These are phyloP conservation scores for Sporormia fimetaria DNA, from an alignment of 495 filamentous ascomycete species.

Conservation along the genomic window DNA sequence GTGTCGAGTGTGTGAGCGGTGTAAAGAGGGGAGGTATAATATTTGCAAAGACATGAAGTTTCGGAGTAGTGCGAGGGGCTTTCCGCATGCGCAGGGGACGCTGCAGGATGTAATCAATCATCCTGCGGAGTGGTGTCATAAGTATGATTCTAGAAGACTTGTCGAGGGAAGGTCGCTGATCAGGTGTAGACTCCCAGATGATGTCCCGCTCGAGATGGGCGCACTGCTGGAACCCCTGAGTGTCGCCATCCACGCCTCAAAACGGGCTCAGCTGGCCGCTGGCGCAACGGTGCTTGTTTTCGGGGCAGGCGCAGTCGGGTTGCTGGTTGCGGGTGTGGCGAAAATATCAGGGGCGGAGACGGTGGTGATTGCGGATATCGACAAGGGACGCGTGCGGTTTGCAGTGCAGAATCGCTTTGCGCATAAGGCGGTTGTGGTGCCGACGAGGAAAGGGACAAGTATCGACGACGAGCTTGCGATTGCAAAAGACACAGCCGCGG, in stretches of 20 bases:
- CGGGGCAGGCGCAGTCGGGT: conserved; percentile 70
- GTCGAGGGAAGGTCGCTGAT: conserved; percentile 1
- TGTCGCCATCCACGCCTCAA: conserved; percentile 65
- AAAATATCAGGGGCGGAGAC: conserved; percentile 55
- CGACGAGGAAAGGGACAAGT: conserved; percentile 39
- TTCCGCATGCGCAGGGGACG: conserved; percentile 73
- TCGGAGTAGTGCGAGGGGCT: conserved; percentile 63
- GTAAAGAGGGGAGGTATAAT: conserved; percentile 54
- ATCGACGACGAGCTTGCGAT: conserved; percentile 46
- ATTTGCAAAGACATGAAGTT: conserved; percentile 74
- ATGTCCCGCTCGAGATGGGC: conserved; percentile 53
- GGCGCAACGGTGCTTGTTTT: conserved; percentile 56
- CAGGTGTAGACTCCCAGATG: conserved; percentile 46
- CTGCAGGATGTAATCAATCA: conserved; percentile 70
- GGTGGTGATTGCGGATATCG: conserved; percentile 71
- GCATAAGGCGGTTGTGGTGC: conserved; percentile 40
- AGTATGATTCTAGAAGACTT: conserved; percentile 34
- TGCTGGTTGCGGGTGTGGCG: conserved; percentile 58
- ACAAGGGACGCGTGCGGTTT: conserved; percentile 57
- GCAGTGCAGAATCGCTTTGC: conserved; percentile 60
- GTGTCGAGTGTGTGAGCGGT: conserved; percentile 16
- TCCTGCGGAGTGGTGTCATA: conserved; percentile 56
- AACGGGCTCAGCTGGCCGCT: conserved; percentile 46
- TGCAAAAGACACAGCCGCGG: conserved; percentile 47
- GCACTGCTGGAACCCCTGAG: conserved; percentile 70